Conservation (phyloP, 352 stramenopile genomes). For the Phytophthora citricola region DNA sequence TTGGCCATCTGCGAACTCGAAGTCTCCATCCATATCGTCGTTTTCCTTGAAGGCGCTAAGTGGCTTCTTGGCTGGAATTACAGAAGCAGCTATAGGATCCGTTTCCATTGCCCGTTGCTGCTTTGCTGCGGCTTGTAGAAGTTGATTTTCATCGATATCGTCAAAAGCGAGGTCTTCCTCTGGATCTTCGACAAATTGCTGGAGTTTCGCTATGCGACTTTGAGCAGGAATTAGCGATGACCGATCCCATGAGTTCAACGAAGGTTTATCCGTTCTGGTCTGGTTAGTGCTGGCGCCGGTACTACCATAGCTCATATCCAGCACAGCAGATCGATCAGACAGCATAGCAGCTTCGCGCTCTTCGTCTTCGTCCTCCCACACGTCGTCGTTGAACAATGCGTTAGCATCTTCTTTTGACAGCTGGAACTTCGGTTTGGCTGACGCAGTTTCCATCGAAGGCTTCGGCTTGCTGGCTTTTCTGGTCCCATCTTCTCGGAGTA, state of each 20-base stretch:
- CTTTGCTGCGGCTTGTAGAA: slow-evolving; percentile 53
- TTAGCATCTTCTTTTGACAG: slow-evolving; percentile 82
- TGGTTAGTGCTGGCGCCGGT: slow-evolving; percentile 8
- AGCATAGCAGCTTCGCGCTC: slow-evolving; percentile 20
- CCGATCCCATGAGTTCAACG: slow-evolving; percentile 59
- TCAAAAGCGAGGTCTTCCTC: slow-evolving; percentile 69
- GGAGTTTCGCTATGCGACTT: slow-evolving; percentile 71
- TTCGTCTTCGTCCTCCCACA: slow-evolving; percentile 74
- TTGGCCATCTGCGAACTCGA: slow-evolving; percentile 32
- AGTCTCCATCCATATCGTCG: slow-evolving; percentile 28
- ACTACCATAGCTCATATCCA: slow-evolving; percentile 11
- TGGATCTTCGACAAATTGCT: slow-evolving; percentile 77
- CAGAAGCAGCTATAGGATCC: slow-evolving; percentile 14
- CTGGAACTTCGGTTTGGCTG: slow-evolving; percentile 56
- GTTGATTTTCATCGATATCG: slow-evolving; percentile 73
- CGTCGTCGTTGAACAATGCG: slow-evolving; percentile 68
- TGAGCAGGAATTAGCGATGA: slow-evolving; percentile 69
- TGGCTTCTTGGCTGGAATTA: slow-evolving; percentile 21
- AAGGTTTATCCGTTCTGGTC: slow-evolving; percentile 10
- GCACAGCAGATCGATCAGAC: neutral
- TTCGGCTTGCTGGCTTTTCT: slow-evolving; percentile 13
- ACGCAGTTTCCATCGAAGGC: slow-evolving; percentile 6
- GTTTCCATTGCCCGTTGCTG: slow-evolving; percentile 38
- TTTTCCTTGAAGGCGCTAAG: slow-evolving; percentile 41
- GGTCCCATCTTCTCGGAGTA: slow-evolving; percentile 14